phyloP scores from a whole-genome alignment of 768 basidiomycete genomes.

The Mycena amicta region DNA sequence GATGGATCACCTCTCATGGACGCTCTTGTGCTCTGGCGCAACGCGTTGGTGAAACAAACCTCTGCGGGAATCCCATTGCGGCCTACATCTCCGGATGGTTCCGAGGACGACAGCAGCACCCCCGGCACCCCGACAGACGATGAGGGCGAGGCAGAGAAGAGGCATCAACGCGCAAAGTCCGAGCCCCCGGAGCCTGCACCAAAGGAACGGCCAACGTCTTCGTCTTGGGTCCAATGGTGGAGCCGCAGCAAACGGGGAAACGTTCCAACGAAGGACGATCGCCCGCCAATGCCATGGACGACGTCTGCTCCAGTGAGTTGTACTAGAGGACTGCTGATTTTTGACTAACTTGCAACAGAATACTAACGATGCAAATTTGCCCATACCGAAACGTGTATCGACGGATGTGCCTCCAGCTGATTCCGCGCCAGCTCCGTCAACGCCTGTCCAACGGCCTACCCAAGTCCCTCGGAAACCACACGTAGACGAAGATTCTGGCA shows the following conservation, averaged over 20 bases:
- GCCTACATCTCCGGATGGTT: conserved; percentile 35
- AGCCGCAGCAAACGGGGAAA: conserved; percentile 54
- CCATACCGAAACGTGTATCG: background rate
- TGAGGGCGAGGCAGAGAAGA: conserved; percentile 24
- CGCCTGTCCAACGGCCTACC: conserved; percentile 41
- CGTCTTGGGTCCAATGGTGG: conserved; percentile 89
- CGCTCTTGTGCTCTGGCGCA: conserved; percentile 73
- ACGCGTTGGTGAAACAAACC: conserved; percentile 37
- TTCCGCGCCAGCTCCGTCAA: conserved; percentile 51
- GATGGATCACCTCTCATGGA: conserved; percentile 78
- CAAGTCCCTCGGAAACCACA: conserved; percentile 12
- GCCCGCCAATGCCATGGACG: conserved; percentile 23
- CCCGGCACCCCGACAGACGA: conserved; percentile 28
- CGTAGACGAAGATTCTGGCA: background rate
- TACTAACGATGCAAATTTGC: background rate
- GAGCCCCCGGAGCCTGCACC: conserved; percentile 39
- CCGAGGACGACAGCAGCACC: conserved; percentile 30
- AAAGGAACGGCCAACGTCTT: conserved; percentile 49
- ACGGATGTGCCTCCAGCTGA: conserved; percentile 19
- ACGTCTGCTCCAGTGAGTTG: conserved; percentile 29
- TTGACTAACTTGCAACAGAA: background rate
- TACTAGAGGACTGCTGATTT: background rate
- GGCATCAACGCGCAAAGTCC: conserved; percentile 38
- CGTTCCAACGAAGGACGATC: conserved; percentile 22
- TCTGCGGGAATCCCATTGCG: conserved; percentile 32